phyloP scores from a whole-genome alignment of 495 filamentous ascomycete genomes.

The Podospora anserina region DNA sequence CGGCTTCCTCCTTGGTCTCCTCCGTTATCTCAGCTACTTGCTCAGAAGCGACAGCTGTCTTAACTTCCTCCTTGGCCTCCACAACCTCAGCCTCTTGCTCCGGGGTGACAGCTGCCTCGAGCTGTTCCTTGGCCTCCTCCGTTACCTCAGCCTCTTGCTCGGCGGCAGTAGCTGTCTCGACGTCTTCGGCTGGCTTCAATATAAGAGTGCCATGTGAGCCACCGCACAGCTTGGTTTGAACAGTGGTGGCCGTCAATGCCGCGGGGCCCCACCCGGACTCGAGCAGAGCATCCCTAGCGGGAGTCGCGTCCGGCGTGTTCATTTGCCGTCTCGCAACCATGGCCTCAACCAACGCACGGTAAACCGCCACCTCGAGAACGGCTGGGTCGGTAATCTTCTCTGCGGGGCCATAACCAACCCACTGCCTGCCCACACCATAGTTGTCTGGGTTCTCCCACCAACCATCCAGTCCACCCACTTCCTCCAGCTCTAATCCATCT shows the following conservation, averaged over 20 bases:
- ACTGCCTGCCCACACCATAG: slow-evolving; percentile 37
- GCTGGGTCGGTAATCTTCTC: slow-evolving; percentile 39
- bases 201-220: slow-evolving; percentile 21
- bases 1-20: neutral
- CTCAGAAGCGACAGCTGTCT: neutral
- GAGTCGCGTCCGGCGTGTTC: slow-evolving; percentile 21
- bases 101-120: too few relatives aligned
- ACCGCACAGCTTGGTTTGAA: slow-evolving; percentile 9
- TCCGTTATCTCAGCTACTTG: neutral
- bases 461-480: slow-evolving; percentile 50
- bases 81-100: too few relatives aligned
- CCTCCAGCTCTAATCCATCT: slow-evolving; percentile 55
- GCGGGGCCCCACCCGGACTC: neutral
- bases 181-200: neutral
- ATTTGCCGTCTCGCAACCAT: slow-evolving; percentile 48
- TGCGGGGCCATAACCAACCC: slow-evolving; percentile 39
- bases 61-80: neutral
- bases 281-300: slow-evolving; percentile 12
- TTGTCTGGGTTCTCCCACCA: slow-evolving; percentile 51
- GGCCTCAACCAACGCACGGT: slow-evolving; percentile 60
- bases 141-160: too few relatives aligned
- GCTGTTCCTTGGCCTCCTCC: too few relatives aligned
- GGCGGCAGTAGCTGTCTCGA: too few relatives aligned
- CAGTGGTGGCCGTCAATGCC: slow-evolving; percentile 13
- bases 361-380: slow-evolving; percentile 47